Evolutionary conservation across 805 yeast genomes (phyloP), one percentile per base, ranked within the genome.

Genomic region (Candida odintsovae): DNA sequence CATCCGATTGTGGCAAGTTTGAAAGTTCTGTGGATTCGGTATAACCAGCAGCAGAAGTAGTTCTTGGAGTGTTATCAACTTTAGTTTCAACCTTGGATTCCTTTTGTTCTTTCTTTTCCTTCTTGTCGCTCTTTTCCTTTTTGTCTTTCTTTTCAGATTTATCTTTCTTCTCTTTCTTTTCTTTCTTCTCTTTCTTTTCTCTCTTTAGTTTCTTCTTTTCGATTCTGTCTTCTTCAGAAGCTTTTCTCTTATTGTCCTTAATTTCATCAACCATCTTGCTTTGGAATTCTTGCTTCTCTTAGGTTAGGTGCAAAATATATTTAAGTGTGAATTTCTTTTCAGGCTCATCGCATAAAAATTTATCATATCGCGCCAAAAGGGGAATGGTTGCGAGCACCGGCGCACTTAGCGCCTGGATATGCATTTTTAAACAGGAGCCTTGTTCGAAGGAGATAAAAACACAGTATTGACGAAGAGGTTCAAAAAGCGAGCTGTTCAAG

Each of bases 1-100:
- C 68, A 9, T 82, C 88, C 7, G 75, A 60, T 53, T 76, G 77
- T 6, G 83, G 70, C 38, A 72, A 61, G 18, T 62, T 51, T 15
- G 73, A 52, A 43, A 75, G 63, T 15, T 68, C 67, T 15, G 64
- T 56, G 13, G 71, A 68, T 56, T 76, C 75, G 10, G 56, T 58
- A 51, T 75, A 74, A 10, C 46, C 49, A 13, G 49, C 19, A 15
- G 41, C 23, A 15, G 57, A 20, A 4, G 42, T 23, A 15, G 40
- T 16, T 15, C n/a, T 33, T n/a, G 43, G 37, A 13, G 20, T n/a
- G 10, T 37, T 22, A 11, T 28, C 26, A 31, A 9, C 43, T 64
- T 50, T 58, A 59, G 39, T 61, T 56, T 64, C 64, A 61, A 64
- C 42, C 52, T 58, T 18, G 56, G 54, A 49, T 62, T 56, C 55